Base-by-base conservation (phyloP, 441 rosid species). In the Eutrema salsugineum region DNA sequence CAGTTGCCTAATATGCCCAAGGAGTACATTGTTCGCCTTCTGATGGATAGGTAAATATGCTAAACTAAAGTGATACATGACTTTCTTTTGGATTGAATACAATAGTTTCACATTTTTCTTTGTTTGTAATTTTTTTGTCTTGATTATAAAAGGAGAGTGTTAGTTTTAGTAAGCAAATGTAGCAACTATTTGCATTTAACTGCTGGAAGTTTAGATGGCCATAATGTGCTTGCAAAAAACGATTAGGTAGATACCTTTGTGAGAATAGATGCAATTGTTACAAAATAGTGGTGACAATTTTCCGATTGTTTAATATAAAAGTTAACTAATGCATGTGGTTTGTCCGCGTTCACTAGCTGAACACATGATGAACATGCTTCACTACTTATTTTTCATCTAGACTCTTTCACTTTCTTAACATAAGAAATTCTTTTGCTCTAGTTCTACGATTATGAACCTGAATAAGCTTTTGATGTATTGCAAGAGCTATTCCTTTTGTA, bases 1-100 rank as follows among this genome's bases (percentile, higher is more conserved):
- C 99, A 93, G 74, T 85, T 96, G 68, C 98, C 99, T 51, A 96
- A 96, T 79, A 96, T 96, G 99, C 99, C 99, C 3, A 96, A 90
- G 79, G 99, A 96, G 83, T 96, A 96, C 72, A 93, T 96, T 66
- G 99, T 96, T 68, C 98, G 98, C 17, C 99, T 93, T 80, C 85
- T 96, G 59, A 96, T 96, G 99, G 99, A 96, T 81, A 88, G 99
- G 99, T 96, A 79, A 56, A 63, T 8, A 15, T 39, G 36, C 44
- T 63, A n/a, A 36, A 56, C 48, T 53, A 2, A 16, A 40, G 22
- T 74, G 48, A n/a, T 19, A 42, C 12, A 50, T 50, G 9, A 51
- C 17, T 42, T 14, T 71, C 27, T 24, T 63, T 63, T 33, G 53
- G 57, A 14, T 43, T 54, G 76, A 8, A 9, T 70, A 28, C 57